Base-by-base conservation (phyloP, 148 eudicot species). In the Chenopodium quinoa region DNA sequence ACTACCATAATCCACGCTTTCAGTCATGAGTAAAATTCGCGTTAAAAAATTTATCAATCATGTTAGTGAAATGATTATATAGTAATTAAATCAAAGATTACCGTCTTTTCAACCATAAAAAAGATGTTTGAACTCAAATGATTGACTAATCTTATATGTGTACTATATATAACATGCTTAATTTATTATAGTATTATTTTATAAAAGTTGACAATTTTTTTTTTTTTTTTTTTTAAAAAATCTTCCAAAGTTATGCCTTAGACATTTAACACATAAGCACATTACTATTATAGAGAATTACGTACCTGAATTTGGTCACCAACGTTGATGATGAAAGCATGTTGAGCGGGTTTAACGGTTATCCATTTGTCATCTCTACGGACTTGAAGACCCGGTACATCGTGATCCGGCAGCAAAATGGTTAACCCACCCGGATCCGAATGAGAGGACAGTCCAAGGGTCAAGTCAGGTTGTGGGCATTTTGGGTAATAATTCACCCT, bases 371-470 rank as follows among this genome's bases (percentile, higher is more conserved):
- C 70, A 71, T 84, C 85, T 20, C 78, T 85, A 0, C 93, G 91
- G 68, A 95, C 97, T 81, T 95, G 97, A 47, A 95, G 97, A 27
- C 99, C 99, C 25, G 88, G 81, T 0, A 95, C 98, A 20, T 91
- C 29, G 0, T 81, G 83, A 58, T 95, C 99, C 12, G 99, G 95
- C 2, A 95, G 87, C 62, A 95, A 88, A 34, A 95, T 54, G 75
- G 98, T 95, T 88, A 95, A 76, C 23, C 97, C 98, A 63, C 98
- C 97, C 19, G 98, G 98, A 75, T 95, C 99, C 32, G 99, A 95
- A 77, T 95, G 99, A 0, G 98, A 71, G 11, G 97, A 92, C 0
- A 95, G 78, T 0, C 98, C 98, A 19, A 95, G 88, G n/a, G 97
- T 87, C 16, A 95, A 83, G 75, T 95, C 99, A 0, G 99, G 98